Evolutionary conservation across 23 red algal genomes (phyloP).

Genomic region (Cyanidiococcus yangmingshanensis): DNA sequence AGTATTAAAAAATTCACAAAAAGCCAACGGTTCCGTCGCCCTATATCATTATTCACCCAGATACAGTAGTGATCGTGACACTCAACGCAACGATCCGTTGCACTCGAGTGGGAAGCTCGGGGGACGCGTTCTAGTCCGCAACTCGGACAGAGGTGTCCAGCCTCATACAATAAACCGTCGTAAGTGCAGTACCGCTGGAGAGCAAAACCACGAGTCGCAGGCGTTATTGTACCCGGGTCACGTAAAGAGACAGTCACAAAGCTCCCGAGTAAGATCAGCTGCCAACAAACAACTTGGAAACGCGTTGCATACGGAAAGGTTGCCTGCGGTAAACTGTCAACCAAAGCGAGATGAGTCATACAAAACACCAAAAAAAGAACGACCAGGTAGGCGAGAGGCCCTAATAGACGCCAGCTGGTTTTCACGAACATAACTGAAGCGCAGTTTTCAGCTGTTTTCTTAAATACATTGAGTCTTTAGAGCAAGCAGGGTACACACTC

Average conservation of each 20-base stretch:
- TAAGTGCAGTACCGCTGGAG: background rate
- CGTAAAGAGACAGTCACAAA: conserved; percentile 2
- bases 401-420: background rate
- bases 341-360: background rate
- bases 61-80: conserved; percentile 74
- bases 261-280: background rate
- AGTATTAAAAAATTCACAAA: conserved; percentile 71
- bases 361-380: background rate
- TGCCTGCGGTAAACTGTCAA: background rate
- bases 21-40: conserved; percentile 40
- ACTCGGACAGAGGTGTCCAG: background rate
- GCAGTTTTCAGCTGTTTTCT: too few species aligned
- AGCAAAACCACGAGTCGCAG: background rate
- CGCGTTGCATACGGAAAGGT: background rate
- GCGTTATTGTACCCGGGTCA: conserved; percentile 2
- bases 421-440: background rate
- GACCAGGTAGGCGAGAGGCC: background rate
- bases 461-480: too few species aligned
- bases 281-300: background rate
- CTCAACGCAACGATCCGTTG: conserved; percentile 7
- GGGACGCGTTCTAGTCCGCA: background rate
- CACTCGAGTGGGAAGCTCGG: background rate
- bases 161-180: conserved; percentile 1
- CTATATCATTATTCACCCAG: conserved; percentile 74
- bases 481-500: too few species aligned